A percentile compares a stretch with the other conserved stretches of the same genome.
phyloP scores from a whole-genome alignment of 2,329 filamentous ascomycete genomes.

The Sporothrix euskadiensis region DNA sequence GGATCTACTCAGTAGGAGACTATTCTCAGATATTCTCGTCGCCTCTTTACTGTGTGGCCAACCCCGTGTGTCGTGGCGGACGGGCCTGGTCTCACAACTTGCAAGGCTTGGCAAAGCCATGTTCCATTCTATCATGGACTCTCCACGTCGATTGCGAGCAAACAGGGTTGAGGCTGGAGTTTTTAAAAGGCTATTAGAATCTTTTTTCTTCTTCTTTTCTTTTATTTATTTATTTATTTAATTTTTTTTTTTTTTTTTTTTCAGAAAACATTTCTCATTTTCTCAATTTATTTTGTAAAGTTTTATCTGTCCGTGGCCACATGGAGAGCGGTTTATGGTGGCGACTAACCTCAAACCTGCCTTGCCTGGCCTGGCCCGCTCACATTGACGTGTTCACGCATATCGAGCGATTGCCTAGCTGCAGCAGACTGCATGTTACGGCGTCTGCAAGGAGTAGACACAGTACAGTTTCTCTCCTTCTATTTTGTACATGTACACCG shows the following conservation, averaged over 20 bases:
- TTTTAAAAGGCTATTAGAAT: neutral
- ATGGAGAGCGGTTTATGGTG: neutral
- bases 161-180: neutral
- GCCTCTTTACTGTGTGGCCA: neutral
- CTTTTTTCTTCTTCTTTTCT: neutral
- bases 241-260: neutral
- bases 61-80: neutral
- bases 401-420: conserved; percentile 24
- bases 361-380: conserved; percentile 13
- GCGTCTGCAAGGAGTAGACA: neutral
- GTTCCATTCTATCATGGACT: neutral
- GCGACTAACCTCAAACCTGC: neutral
- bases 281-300: neutral
- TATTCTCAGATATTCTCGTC: neutral
- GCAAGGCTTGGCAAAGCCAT: neutral
- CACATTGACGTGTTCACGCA: conserved; percentile 28
- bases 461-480: neutral
- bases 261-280: neutral
- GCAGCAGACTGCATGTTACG: conserved; percentile 17
- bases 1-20: neutral
- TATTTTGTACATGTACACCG: neutral
- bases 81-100: neutral
- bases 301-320: neutral
- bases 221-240: neutral
- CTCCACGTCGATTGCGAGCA: neutral